Evolutionary conservation across 164 flowering plant genomes (phyloP).

Genomic region (Nymphaea colorata): DNA sequence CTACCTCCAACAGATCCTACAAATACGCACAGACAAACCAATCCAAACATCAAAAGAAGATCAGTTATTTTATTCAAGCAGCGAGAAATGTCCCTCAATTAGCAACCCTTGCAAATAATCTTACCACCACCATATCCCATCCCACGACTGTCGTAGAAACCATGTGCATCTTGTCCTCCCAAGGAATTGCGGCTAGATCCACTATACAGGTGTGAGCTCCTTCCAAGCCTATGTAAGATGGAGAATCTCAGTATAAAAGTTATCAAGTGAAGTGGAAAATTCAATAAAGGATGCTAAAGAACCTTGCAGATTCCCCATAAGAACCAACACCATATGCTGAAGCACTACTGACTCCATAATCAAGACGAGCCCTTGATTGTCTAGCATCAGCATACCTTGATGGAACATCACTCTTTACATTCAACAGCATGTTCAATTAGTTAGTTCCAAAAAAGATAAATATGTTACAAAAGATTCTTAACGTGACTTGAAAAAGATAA

Average conservation of each 20-base stretch:
- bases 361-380: conserved; percentile 85
- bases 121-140: conserved; percentile 60
- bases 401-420: conserved; percentile 66
- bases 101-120: neutral
- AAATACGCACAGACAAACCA: neutral
- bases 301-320: conserved; percentile 2
- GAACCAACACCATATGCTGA: conserved; percentile 59
- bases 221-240: conserved; percentile 40
- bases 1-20: conserved; percentile 64
- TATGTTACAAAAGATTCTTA: neutral
- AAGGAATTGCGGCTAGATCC: conserved; percentile 49
- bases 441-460: neutral
- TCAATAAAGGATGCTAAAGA: neutral
- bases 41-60: neutral
- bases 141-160: conserved; percentile 60
- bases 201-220: conserved; percentile 48
- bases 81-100: conserved; percentile 2
- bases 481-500: neutral
- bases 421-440: neutral
- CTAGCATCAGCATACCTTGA: conserved; percentile 78
- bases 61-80: neutral
- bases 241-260: neutral
- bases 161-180: conserved; percentile 64
- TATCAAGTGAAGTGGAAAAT: neutral
- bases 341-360: conserved; percentile 51